These are phyloP conservation scores for Penstemon davidsonii DNA, from an alignment of 257 asterid genomes.

Conservation along the genomic window DNA sequence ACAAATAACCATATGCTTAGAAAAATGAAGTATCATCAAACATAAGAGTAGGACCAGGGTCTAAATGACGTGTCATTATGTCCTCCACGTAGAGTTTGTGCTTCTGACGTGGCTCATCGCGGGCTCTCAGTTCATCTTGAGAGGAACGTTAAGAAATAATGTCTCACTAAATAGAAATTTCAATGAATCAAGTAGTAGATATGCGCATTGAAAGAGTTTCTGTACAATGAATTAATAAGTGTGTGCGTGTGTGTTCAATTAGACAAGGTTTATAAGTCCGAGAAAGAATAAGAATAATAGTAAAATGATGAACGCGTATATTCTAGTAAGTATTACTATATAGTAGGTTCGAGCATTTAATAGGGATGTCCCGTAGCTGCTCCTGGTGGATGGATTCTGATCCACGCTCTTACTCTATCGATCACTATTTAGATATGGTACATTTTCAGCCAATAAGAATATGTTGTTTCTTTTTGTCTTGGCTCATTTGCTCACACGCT, in stretches of 20 bases:
- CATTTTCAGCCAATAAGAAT: neutral
- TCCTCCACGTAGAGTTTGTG: no score
- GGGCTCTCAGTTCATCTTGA: conserved; percentile 4
- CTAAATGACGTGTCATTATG: neutral
- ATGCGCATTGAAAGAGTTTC: neutral
- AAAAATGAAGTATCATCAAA: no score
- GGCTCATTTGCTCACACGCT: neutral
- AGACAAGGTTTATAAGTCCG: no score
- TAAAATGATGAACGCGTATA: no score
- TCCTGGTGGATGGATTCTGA: neutral
- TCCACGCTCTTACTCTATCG: neutral
- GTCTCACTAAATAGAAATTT: no score
- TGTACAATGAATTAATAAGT: neutral
- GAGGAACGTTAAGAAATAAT: neutral
- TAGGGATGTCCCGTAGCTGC: no score
- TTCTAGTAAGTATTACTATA: no score
- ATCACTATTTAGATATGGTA: neutral
- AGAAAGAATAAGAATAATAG: no score
- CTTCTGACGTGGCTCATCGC: neutral
- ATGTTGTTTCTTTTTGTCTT: neutral
- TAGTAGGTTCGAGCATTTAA: no score
- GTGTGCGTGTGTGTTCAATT: neutral
- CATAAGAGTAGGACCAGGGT: neutral
- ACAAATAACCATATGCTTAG: neutral
- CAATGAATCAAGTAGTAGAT: neutral